Evolutionary conservation across 2,329 filamentous ascomycete genomes (phyloP), one percentile per base, ranked within the genome.

Genomic region (Thielaviopsis cerberus): DNA sequence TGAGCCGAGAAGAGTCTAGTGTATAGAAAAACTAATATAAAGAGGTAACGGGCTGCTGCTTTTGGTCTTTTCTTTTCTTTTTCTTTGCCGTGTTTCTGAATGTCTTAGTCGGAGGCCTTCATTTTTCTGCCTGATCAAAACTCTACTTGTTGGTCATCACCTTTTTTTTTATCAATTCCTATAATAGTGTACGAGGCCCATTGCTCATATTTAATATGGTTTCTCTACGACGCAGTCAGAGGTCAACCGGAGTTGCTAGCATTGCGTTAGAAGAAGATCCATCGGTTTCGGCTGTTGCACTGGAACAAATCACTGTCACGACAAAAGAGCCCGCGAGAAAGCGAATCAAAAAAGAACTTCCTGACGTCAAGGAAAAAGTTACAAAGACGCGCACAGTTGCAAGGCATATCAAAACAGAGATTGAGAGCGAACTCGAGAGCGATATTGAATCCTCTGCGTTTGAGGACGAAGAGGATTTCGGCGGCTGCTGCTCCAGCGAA

Each of bases 401-500:
- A 2, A 60, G 53, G 52, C 52, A 53, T 20, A 22, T 20, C 5
- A 59, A 55, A 17, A 25, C 5, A 41, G 37, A 60, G 20, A 20
- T 27, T 11, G 17, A 34, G 13, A 57, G 55, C 45, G 54, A 57
- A 23, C n/a, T 24, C 10, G 23, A n/a, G 13, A 57, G 55, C 30
- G 54, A 54, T 27, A 15, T 20, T 24, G 58, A 54, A 4, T 13
- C 54, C 20, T 60, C 55, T 10, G 55, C 10, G 11, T 60, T 60
- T 51, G 58, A 57, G 45, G 55, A 57, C 45, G 58, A 55, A 20
- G 24, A 57, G 10, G 25, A 51, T 11, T 51, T 57, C 13, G 51
- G 51, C n/a, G 58, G 58, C 25, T 57, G 54, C 23, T 60, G 58
- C 20, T 53, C 52, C 22, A 57, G 54, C 15, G 58, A 59, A 23